A percentile compares a stretch with the other conserved stretches of the same genome.
phyloP scores from a whole-genome alignment of 2,329 filamentous ascomycete genomes.

The Neurospora crassa region DNA sequence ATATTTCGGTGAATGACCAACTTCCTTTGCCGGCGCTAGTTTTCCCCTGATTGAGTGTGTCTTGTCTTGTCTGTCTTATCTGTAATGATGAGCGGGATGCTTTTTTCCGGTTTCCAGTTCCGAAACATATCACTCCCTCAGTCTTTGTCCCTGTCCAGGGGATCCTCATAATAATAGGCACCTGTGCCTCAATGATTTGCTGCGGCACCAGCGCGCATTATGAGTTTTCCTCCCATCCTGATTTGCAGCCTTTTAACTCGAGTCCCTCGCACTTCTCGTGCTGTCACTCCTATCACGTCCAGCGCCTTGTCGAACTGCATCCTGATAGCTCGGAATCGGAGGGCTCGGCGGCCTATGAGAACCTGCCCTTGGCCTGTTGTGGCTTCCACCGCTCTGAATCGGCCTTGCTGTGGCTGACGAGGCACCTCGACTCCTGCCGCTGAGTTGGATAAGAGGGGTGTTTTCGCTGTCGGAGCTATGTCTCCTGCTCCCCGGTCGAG shows the following conservation, averaged over 20 bases:
- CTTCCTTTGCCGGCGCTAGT: not conserved
- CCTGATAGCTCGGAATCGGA: constrained; percentile 76
- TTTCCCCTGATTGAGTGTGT: not conserved
- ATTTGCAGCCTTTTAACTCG: constrained; percentile 5
- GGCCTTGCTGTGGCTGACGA: constrained; percentile 33
- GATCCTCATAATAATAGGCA: not conserved
- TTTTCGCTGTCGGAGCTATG: constrained; percentile 50
- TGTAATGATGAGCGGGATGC: not conserved
- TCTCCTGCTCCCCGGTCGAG: constrained; percentile 39
- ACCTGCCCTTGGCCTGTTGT: constrained; percentile 6
- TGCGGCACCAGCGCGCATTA: not conserved
- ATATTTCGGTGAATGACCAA: not conserved
- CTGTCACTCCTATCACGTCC: constrained; percentile 36
- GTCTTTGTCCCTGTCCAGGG: not conserved
- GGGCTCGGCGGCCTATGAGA: constrained; percentile 33
- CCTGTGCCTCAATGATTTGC: not conserved
- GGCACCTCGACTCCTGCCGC: constrained; percentile 36
- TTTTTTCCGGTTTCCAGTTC: not conserved
- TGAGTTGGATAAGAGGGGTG: constrained; percentile 40
- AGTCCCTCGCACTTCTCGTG: constrained; percentile 16
- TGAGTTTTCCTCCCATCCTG: not conserved
- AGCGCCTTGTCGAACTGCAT: constrained; percentile 52
- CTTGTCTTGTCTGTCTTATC: not conserved
- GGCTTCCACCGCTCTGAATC: constrained; percentile 17
- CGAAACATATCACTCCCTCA: not conserved